Evolutionary conservation across 1,284 basidiomycete species (phyloP).

Genomic region (Austroboletus rostrupii): DNA sequence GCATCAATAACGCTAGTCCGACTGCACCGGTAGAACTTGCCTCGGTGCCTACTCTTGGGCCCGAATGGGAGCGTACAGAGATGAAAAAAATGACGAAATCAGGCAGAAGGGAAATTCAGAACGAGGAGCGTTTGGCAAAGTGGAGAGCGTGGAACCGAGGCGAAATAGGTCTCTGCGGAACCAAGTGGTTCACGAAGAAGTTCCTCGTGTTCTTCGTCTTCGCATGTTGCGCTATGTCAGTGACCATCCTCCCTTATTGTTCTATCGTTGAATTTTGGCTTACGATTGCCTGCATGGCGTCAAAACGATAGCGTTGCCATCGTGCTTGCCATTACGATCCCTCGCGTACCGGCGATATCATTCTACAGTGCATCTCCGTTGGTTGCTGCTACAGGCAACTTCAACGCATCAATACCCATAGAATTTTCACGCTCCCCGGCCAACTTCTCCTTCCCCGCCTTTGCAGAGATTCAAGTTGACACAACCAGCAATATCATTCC

Average conservation of each 20-base stretch:
- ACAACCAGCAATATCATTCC: constrained; percentile 72
- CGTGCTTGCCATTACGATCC: constrained; percentile 71
- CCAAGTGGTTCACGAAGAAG: constrained; percentile 65
- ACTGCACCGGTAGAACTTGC: constrained; percentile 69
- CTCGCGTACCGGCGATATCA: constrained; percentile 69
- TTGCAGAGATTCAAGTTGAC: constrained; percentile 69
- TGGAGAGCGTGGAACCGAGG: constrained; percentile 73
- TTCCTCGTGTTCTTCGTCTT: constrained; percentile 69
- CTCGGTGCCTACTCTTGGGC: constrained; percentile 81
- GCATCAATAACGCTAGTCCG: constrained; percentile 29
- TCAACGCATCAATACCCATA: constrained; percentile 51
- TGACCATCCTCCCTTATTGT: constrained; percentile 16
- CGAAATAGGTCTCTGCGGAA: constrained; percentile 70
- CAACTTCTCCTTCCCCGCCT: constrained; percentile 82
- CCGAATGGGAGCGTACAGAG: constrained; percentile 82
- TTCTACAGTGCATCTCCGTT: constrained; percentile 62
- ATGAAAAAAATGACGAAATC: constrained; percentile 70
- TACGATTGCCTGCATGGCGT: constrained; percentile 2
- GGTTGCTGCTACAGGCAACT: constrained; percentile 50
- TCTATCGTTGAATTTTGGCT: constrained; percentile 5
- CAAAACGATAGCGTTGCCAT: constrained; percentile 54
- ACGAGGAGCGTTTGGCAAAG: constrained; percentile 50
- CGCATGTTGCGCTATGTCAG: constrained; percentile 59
- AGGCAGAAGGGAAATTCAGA: constrained; percentile 55
- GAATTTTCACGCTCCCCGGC: constrained; percentile 70